Evolutionary conservation across 75 land plant species (phyloP).

Genomic region (Azolla pinnata): DNA sequence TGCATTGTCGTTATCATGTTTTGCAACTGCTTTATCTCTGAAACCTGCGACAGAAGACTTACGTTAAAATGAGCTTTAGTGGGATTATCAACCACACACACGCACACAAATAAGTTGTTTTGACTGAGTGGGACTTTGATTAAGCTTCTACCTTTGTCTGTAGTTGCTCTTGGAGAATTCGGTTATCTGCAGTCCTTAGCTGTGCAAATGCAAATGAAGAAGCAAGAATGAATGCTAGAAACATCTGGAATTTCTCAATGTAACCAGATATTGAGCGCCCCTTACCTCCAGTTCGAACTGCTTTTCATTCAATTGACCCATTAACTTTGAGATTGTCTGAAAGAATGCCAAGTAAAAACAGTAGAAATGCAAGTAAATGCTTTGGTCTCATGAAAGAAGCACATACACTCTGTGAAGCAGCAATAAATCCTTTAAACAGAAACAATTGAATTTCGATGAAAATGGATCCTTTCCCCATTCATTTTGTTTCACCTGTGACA

Average conservation of each 20-base stretch:
- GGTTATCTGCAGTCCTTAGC: slow-evolving; percentile 90
- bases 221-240: neutral
- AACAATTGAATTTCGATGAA: too few species aligned
- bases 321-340: slow-evolving; percentile 66
- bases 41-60: slow-evolving; percentile 22
- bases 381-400: too few species aligned
- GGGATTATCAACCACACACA: neutral
- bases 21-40: slow-evolving; percentile 47
- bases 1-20: slow-evolving; percentile 40
- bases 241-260: neutral
- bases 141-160: slow-evolving; percentile 51
- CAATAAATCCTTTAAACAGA: too few species aligned
- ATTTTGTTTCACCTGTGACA: slow-evolving; percentile 85
- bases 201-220: slow-evolving; percentile 26
- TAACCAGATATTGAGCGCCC: too few species aligned
- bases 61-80: neutral
- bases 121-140: neutral
- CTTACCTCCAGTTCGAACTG: slow-evolving; percentile 87
- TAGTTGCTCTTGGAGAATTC: slow-evolving; percentile 86
- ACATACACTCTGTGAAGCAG: too few species aligned
- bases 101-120: neutral
- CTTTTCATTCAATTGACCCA: slow-evolving; percentile 79
- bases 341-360: slow-evolving; percentile 4
- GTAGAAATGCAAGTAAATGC: neutral
- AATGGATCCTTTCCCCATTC: too few species aligned